phyloP scores from a whole-genome alignment of 2,329 filamentous ascomycete species.

The Lecanicillium sp. region DNA sequence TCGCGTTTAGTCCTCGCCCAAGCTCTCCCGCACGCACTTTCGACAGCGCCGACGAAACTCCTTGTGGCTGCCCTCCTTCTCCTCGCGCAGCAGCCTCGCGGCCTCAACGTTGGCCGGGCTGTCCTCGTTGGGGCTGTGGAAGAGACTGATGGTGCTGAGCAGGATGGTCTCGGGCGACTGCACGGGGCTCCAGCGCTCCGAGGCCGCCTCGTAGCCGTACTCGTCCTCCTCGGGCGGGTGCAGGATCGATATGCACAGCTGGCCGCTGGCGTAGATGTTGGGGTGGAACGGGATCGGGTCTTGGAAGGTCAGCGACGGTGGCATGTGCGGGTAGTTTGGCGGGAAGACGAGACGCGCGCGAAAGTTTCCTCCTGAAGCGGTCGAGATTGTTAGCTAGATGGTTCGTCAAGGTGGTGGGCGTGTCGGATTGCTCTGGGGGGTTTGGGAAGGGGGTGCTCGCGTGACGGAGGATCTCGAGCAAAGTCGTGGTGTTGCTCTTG shows the following conservation, averaged over 20 bases:
- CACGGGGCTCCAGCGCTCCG: constrained; percentile 90
- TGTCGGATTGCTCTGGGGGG: background rate
- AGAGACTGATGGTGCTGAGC: constrained; percentile 83
- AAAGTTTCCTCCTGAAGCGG: constrained; percentile 73
- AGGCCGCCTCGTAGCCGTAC: constrained; percentile 84
- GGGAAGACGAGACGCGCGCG: constrained; percentile 80
- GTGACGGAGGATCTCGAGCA: too few relatives aligned
- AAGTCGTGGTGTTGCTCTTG: too few relatives aligned
- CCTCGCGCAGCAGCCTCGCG: constrained; percentile 78
- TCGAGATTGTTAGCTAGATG: background rate
- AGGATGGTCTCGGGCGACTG: constrained; percentile 94
- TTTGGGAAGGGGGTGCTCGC: background rate
- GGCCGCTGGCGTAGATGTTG: constrained; percentile 82
- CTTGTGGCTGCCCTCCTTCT: constrained; percentile 49
- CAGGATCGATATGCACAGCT: constrained; percentile 94
- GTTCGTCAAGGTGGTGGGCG: background rate
- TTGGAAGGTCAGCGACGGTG: constrained; percentile 83
- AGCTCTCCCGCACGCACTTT: constrained; percentile 71
- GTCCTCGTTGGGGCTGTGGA: constrained; percentile 90
- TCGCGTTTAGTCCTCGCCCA: constrained; percentile 57
- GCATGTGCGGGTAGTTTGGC: constrained; percentile 74
- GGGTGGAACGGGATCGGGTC: constrained; percentile 82
- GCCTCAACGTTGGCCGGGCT: constrained; percentile 93
- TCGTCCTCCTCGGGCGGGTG: constrained; percentile 92
- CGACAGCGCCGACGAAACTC: constrained; percentile 76